Percentiles rank a stretch among this genome's conserved stretches.
phyloP scores from a whole-genome alignment of 2,329 filamentous ascomycete genomes.

The Aspergillus fumigatiaffinis region DNA sequence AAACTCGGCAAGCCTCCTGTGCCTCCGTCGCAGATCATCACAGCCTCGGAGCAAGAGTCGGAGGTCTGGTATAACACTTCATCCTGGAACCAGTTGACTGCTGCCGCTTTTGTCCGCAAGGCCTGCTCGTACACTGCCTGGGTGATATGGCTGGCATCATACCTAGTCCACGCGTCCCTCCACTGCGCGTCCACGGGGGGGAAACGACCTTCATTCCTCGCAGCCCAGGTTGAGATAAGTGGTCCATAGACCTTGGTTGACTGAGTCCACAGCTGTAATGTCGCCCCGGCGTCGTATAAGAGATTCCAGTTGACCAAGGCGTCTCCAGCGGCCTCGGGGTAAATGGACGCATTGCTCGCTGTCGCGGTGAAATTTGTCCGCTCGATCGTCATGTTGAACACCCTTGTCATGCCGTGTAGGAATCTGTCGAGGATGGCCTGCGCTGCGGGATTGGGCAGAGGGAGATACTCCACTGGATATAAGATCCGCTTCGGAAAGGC shows the following conservation, averaged over 20 bases:
- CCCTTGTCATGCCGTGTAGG: slow-evolving; percentile 9
- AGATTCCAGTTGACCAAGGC: background rate
- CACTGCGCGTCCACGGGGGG: slow-evolving; percentile 7
- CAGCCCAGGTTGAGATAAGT: slow-evolving; percentile 4
- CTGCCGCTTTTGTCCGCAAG: background rate
- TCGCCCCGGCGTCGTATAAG: background rate
- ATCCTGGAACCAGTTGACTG: slow-evolving; percentile 23
- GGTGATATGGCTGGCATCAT: slow-evolving; percentile 2
- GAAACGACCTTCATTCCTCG: slow-evolving; percentile 4
- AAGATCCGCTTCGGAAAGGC: slow-evolving; percentile 14
- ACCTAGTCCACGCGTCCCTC: slow-evolving; percentile 3
- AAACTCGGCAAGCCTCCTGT: slow-evolving; percentile 20
- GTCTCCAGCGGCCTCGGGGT: background rate
- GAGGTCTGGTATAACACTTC: slow-evolving; percentile 16
- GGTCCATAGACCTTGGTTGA: slow-evolving; percentile 3
- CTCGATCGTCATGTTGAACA: slow-evolving; percentile 22
- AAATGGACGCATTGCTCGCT: slow-evolving; percentile 6
- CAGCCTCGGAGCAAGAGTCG: slow-evolving; percentile 22
- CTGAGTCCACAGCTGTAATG: slow-evolving; percentile 5
- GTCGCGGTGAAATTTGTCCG: slow-evolving; percentile 18
- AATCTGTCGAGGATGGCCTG: slow-evolving; percentile 8
- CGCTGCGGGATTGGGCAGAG: slow-evolving; percentile 17
- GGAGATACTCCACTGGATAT: slow-evolving; percentile 16
- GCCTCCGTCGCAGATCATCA: slow-evolving; percentile 24
- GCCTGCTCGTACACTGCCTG: slow-evolving; percentile 3